phyloP scores from a whole-genome alignment of 2,329 filamentous ascomycete species.

The Diaporthe vaccinii region DNA sequence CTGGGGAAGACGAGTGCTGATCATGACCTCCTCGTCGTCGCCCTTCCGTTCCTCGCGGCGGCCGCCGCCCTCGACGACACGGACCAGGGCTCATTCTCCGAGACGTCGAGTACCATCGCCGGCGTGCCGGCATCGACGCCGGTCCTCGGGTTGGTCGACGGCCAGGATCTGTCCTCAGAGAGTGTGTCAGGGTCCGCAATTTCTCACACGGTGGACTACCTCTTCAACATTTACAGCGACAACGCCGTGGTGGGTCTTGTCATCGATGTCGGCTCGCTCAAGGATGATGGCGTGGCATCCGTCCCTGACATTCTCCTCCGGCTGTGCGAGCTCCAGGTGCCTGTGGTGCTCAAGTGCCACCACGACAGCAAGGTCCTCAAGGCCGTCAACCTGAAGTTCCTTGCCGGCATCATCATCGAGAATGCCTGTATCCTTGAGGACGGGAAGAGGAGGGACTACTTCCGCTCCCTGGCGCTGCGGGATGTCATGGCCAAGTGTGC shows the following conservation, averaged over 20 bases:
- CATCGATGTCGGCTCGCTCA: constrained; percentile 35
- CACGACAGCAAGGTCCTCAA: constrained; percentile 44
- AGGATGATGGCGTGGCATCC: constrained; percentile 6
- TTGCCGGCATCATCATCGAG: constrained; percentile 56
- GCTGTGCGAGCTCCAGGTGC: constrained; percentile 39
- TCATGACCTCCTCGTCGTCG: constrained; percentile 42
- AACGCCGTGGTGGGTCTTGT: constrained; percentile 42
- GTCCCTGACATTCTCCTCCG: constrained; percentile 37
- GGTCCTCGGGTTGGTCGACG: constrained; percentile 42
- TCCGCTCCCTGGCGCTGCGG: constrained; percentile 54
- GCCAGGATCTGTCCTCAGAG: constrained; percentile 38
- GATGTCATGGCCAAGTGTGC: constrained; percentile 48
- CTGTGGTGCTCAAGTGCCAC: constrained; percentile 44
- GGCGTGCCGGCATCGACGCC: constrained; percentile 36
- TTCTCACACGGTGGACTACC: constrained; percentile 34
- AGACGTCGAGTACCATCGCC: constrained; percentile 41
- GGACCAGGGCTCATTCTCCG: constrained; percentile 39
- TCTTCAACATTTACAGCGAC: constrained; percentile 39
- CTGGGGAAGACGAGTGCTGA: constrained; percentile 39
- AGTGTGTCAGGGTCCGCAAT: constrained; percentile 16
- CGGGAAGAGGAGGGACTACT: constrained; percentile 58
- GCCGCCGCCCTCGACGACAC: constrained; percentile 31
- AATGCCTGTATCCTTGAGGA: constrained; percentile 57
- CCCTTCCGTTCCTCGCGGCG: constrained; percentile 36
- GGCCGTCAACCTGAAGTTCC: constrained; percentile 48